Base-by-base conservation (phyloP, 73 alveolate genomes). In the Halteria grandinella region DNA sequence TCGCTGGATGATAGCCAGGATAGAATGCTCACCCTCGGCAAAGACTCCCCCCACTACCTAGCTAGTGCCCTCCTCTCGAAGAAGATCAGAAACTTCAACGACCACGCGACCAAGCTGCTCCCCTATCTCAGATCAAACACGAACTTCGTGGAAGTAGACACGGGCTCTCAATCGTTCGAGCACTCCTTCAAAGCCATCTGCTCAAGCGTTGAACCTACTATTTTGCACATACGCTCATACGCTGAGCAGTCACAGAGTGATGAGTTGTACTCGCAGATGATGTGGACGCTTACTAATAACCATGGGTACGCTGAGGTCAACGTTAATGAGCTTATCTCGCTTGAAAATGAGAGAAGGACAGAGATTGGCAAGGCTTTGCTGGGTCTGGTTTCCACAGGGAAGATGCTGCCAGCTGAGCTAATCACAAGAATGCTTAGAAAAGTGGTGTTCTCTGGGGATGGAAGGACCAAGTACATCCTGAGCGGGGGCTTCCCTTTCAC, bases 321-420 rank as follows among this genome's bases (percentile, higher is more conserved):
- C n/a, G 78, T 79, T 21, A 70, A 81, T 47, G 40, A 54, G 2
- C 64, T 75, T 4, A 79, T 87, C 36, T 43, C 80, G 17, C 52
- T 12, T 21, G 86, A 79, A 41, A 63, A 69, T 21, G 86, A 79
- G 49, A 69, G 95, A 25, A 60, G 66, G 53, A 87, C 91, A 15
- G 70, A 50, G 7, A 78, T 69, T 44, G 95, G 95, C 40, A 63
- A 64, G 44, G 88, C 80, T 43, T 54, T 81, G 69, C 21, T 80
- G 29, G 40, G 41, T 0, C 72, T 71, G 44, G 88, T 70, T 11
- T 53, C 83, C 39, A 59, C 76, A 7, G 95, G 91, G 3, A 87
- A 87, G 57, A 81, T 87, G 36, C 75, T 87, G 48, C 91, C 95
- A 0, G 87, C 88, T 15, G 86, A 80, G 18, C 34, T 76, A 73